A percentile compares a stretch with the other conserved stretches of the same genome.
Evolutionary conservation across 2,329 filamentous ascomycete species (phyloP).

Genomic region (Biscogniauxia sp.): DNA sequence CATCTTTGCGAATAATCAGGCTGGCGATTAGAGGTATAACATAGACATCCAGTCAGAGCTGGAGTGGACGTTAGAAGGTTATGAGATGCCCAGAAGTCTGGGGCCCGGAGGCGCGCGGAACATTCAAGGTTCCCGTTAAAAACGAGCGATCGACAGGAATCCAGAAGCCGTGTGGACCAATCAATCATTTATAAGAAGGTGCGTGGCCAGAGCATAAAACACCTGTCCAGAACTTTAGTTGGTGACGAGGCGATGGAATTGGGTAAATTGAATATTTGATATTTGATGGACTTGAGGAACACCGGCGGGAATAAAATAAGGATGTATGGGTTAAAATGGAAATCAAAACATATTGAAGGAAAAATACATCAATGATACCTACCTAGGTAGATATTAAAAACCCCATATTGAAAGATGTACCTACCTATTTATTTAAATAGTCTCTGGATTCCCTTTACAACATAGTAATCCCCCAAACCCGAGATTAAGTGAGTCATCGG

Average conservation of each 20-base stretch:
- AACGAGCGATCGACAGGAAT: neutral
- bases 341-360: no score
- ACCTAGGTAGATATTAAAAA: no score
- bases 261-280: no score
- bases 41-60: neutral
- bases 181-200: neutral
- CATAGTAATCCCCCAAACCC: no score
- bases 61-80: neutral
- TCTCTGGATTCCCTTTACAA: no score
- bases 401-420: no score
- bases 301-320: no score
- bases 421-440: no score
- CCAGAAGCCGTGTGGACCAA: neutral
- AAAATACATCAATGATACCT: no score
- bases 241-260: neutral
- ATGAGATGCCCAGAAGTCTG: neutral
- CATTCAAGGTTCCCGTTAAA: neutral
- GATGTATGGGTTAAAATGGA: neutral
- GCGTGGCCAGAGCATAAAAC: neutral
- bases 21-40: neutral
- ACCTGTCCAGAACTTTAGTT: neutral
- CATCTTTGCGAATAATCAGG: neutral
- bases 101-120: neutral
- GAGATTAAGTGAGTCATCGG: neutral
- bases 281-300: no score